Base-by-base conservation (phyloP, 768 basidiomycete genomes). In the Termitomyces sp. region DNA sequence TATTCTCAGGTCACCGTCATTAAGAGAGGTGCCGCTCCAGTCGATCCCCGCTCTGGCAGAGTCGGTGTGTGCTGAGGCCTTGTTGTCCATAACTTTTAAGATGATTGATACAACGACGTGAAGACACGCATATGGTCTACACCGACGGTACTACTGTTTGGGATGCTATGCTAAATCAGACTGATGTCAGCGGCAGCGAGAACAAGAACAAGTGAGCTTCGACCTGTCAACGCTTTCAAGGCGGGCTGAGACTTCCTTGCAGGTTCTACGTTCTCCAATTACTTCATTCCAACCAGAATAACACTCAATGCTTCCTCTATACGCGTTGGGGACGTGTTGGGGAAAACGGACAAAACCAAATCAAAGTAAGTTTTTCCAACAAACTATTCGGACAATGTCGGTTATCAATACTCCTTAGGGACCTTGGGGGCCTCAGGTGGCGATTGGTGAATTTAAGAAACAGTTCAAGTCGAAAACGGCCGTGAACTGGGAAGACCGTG, bases 301-400 rank as follows among this genome's bases (percentile, higher is more conserved):
- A 66, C 34, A 19, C 63, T 9, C 59, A 64, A 19, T 78, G 71
- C 52, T 54, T 69, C 4, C 67, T 85, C 32, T 82, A 72, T 67
- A 82, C 81, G 34, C 79, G 82, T 35, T 85, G 82, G 82, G 83
- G 82, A n/a, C 77, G 84, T 25, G 83, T 85, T 17, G 84, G 84
- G 25, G 83, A 84, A 62, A 73, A 71, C 25, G 84, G 84, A 0
- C 72, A 76, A 63, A 71, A 63, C 4, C 79, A 82, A 66, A 61
- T 54, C 41, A 85, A 83, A 73, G 83, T 82, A 50, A 38, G 31
- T 9, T n/a, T 14, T 12, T 5, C 6, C 17, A 27, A 5, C 12
- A 19, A 1, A 12, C 31, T 19, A 17, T 44, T 21, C 44, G 19
- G 27, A 45, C 19, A 47, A 40, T 35, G 21, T 17, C 10, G 19